phyloP scores from a whole-genome alignment of 2,329 filamentous ascomycete species.

The Beauveria sp. region DNA sequence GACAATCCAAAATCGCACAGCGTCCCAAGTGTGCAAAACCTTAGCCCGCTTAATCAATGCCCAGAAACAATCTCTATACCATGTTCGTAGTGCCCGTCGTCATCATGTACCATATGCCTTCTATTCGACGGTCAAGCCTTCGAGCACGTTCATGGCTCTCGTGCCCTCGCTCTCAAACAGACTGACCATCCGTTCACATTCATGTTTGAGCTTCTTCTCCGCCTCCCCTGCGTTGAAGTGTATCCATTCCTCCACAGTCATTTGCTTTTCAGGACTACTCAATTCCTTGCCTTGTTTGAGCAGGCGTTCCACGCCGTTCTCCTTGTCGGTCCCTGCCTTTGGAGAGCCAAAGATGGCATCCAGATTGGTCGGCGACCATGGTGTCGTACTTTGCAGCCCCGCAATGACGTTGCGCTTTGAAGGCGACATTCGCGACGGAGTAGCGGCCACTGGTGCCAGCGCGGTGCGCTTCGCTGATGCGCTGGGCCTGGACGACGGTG shows the following conservation, averaged over 20 bases:
- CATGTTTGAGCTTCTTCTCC: slow-evolving; percentile 68
- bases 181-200: slow-evolving; percentile 77
- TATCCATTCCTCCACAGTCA: slow-evolving; percentile 95
- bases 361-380: slow-evolving; percentile 71
- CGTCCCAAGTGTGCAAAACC: not conserved
- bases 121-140: slow-evolving; percentile 57
- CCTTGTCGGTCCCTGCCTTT: slow-evolving; percentile 37
- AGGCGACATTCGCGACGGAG: slow-evolving; percentile 47
- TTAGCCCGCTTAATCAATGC: slow-evolving; percentile 6
- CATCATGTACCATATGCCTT: slow-evolving; percentile 1
- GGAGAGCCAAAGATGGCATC: slow-evolving; percentile 58
- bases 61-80: slow-evolving; percentile 1
- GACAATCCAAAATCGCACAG: slow-evolving; percentile 8
- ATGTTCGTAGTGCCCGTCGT: not conserved
- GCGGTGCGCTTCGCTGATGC: slow-evolving; percentile 38
- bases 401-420: slow-evolving; percentile 52
- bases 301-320: slow-evolving; percentile 43
- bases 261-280: slow-evolving; percentile 69
- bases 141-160: slow-evolving; percentile 68
- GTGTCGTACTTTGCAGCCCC: slow-evolving; percentile 46
- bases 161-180: slow-evolving; percentile 78
- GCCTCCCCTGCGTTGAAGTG: slow-evolving; percentile 70
- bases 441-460: slow-evolving; percentile 38
- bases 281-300: slow-evolving; percentile 53
- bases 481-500: slow-evolving; percentile 58